Evolutionary conservation across 2,329 filamentous ascomycete species (phyloP).

Genomic region (Epichloe festucae): DNA sequence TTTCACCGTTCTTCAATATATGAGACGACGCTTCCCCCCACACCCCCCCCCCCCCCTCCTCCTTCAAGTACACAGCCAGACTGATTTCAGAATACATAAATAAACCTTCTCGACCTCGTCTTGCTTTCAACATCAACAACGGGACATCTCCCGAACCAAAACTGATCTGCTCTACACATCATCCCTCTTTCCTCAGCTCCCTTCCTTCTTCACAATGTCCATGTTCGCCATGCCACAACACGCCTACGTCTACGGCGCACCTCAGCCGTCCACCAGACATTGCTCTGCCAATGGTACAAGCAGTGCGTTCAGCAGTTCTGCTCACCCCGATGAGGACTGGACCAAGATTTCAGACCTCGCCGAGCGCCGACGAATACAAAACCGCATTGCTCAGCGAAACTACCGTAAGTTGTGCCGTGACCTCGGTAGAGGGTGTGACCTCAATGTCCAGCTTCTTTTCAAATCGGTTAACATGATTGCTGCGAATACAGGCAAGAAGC

Average conservation of each 20-base stretch:
- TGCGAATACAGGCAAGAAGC: conserved; percentile 60
- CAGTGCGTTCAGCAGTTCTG: conserved; percentile 88
- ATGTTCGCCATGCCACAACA: conserved; percentile 24
- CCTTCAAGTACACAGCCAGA: not conserved
- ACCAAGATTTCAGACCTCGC: conserved; percentile 97
- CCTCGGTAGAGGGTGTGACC: too few relatives aligned
- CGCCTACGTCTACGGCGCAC: conserved; percentile 19
- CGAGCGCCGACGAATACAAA: conserved; percentile 87
- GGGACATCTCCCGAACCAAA: too few relatives aligned
- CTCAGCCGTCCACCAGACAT: conserved; percentile 41
- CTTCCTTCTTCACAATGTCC: conserved; percentile 17
- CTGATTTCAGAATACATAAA: not conserved
- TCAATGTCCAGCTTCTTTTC: too few relatives aligned
- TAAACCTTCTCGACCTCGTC: not conserved
- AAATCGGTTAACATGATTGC: not conserved
- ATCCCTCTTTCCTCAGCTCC: too few relatives aligned
- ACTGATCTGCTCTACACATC: too few relatives aligned
- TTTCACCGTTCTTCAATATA: not conserved
- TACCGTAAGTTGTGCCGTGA: conserved; percentile 49
- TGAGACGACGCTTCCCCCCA: not conserved
- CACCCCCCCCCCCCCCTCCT: too few relatives aligned
- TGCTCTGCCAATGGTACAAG: conserved; percentile 66
- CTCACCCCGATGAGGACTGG: conserved; percentile 96
- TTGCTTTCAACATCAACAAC: not conserved
- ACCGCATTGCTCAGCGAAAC: conserved; percentile 93